Evolutionary conservation across 73 alveolate genomes (phyloP).

Genomic region (Uronychia binucleata): DNA sequence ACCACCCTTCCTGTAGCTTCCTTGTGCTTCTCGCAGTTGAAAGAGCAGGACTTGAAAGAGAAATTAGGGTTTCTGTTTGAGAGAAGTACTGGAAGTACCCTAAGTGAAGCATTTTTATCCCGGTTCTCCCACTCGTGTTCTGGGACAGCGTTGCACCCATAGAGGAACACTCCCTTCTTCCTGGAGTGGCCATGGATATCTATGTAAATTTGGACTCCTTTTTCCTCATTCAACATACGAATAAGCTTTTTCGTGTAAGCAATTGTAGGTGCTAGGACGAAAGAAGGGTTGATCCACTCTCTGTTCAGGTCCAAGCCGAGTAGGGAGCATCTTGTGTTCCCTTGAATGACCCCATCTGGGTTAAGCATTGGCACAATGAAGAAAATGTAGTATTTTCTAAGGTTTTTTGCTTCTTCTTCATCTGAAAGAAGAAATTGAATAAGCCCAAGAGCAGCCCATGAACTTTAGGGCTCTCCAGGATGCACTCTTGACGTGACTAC

Average conservation of each 20-base stretch:
- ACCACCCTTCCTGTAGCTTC: conserved; percentile 59
- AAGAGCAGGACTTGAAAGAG: conserved; percentile 41
- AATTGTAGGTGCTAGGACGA: conserved; percentile 83
- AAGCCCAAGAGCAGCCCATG: conserved; percentile 84
- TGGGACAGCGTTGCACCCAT: conserved; percentile 40
- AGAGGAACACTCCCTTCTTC: conserved; percentile 56
- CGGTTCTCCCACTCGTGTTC: conserved; percentile 8
- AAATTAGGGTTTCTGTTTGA: conserved; percentile 19
- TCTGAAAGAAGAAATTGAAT: conserved; percentile 80
- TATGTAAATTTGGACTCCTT: conserved; percentile 67
- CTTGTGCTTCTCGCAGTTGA: conserved; percentile 51
- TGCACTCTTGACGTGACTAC: conserved; percentile 85
- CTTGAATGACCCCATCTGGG: conserved; percentile 91
- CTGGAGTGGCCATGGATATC: conserved; percentile 90
- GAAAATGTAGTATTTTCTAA: conserved; percentile 83
- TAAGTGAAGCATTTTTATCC: conserved; percentile 24
- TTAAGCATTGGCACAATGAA: conserved; percentile 90
- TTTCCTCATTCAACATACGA: conserved; percentile 53
- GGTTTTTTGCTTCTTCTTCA: conserved; percentile 73
- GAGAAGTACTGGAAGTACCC: conserved; percentile 44
- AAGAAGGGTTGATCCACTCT: conserved; percentile 88
- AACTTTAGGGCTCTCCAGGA: conserved; percentile 92
- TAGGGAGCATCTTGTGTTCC: conserved; percentile 85
- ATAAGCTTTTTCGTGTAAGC: conserved; percentile 62
- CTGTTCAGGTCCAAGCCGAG: conserved; percentile 94